Percentiles rank a stretch among this genome's conserved stretches.
phyloP scores from a whole-genome alignment of 164 flowering plant genomes.

The Vitis cinerea region DNA sequence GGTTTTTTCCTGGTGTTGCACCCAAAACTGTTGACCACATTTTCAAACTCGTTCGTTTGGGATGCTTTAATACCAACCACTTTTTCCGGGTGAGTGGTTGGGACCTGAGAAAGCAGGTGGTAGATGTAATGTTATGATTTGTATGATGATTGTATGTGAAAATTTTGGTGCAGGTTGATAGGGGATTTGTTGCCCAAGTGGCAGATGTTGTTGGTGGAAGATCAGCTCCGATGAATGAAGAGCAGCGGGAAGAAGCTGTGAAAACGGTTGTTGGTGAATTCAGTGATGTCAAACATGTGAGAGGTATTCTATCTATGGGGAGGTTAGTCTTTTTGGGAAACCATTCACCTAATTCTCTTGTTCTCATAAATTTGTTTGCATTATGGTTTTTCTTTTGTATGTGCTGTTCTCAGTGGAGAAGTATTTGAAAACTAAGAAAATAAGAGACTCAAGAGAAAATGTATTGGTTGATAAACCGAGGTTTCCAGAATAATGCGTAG shows the following conservation, averaged over 20 bases:
- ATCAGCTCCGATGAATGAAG: conserved; percentile 85
- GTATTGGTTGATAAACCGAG: no score
- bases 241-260: conserved; percentile 69
- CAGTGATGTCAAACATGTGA: conserved; percentile 84
- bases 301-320: conserved; percentile 97
- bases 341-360: not conserved
- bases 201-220: conserved; percentile 89
- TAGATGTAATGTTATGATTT: not conserved
- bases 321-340: conserved; percentile 42
- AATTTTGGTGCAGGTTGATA: conserved; percentile 61
- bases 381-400: not conserved
- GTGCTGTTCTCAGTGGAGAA: no score
- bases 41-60: conserved; percentile 87
- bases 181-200: conserved; percentile 94
- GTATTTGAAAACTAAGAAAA: no score
- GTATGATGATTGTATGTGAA: not conserved
- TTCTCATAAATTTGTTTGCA: not conserved
- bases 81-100: conserved; percentile 70
- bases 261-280: conserved; percentile 92
- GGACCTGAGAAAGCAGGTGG: not conserved
- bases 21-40: conserved; percentile 93
- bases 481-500: no score
- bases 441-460: no score
- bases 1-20: conserved; percentile 84
- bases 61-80: conserved; percentile 90